phyloP scores from a whole-genome alignment of 768 basidiomycete genomes.

The Leccinum rimulosum region DNA sequence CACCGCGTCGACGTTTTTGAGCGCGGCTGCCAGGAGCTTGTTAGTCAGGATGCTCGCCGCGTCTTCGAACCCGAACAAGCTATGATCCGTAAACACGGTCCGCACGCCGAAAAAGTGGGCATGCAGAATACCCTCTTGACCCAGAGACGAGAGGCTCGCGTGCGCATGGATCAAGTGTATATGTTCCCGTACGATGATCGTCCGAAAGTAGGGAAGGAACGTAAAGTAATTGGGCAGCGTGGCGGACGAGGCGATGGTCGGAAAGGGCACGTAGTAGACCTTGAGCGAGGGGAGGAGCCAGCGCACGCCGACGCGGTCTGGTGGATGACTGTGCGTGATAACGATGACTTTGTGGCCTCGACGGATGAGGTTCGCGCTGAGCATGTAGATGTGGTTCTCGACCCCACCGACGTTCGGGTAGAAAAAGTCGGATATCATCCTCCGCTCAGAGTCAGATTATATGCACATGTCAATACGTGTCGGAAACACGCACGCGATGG shows the following conservation, averaged over 20 bases:
- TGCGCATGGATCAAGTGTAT: constrained; percentile 90
- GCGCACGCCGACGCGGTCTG: constrained; percentile 83
- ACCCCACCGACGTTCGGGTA: constrained; percentile 93
- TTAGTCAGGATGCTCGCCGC: constrained; percentile 97
- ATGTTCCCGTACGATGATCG: constrained; percentile 82
- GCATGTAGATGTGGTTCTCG: constrained; percentile 94
- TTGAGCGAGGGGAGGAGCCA: constrained; percentile 88
- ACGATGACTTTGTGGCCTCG: constrained; percentile 92
- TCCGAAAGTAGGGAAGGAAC: constrained; percentile 87
- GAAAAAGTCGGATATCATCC: constrained; percentile 98
- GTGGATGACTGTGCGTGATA: constrained; percentile 88
- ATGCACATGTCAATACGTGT: neutral
- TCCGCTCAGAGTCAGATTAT: constrained; percentile 28
- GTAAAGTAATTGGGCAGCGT: constrained; percentile 94
- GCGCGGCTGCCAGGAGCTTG: constrained; percentile 82
- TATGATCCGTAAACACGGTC: constrained; percentile 96
- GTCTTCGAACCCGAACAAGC: constrained; percentile 94
- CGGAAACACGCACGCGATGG: constrained; percentile 26
- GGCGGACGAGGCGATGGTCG: constrained; percentile 86
- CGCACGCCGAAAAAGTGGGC: constrained; percentile 82
- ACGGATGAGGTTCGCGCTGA: constrained; percentile 77
- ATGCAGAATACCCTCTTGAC: constrained; percentile 90
- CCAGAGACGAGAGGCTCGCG: constrained; percentile 85
- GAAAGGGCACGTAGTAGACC: constrained; percentile 91
- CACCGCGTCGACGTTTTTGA: constrained; percentile 90